These are phyloP conservation scores for Taiozyma sp. DNA, from an alignment of 1,139 yeast species.

Conservation along the genomic window DNA sequence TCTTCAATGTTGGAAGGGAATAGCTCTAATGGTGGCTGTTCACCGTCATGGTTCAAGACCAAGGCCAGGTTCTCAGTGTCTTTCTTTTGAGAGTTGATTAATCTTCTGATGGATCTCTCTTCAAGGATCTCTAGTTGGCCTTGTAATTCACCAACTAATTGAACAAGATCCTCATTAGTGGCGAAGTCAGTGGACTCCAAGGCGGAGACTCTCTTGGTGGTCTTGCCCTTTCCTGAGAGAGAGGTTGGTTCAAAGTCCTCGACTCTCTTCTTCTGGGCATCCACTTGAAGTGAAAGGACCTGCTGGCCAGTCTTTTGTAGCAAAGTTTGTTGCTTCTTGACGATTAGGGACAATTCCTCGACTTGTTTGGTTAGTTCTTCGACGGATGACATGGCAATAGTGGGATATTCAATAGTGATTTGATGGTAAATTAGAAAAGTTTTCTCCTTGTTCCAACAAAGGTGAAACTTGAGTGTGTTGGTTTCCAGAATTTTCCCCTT, in stretches of 20 bases:
- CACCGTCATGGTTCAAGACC: constrained; percentile 72
- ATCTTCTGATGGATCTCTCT: constrained; percentile 58
- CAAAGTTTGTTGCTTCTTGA: constrained; percentile 41
- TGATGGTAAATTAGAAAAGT: background rate
- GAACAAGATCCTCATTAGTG: constrained; percentile 79
- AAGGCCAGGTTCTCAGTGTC: constrained; percentile 43
- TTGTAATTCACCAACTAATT: constrained; percentile 83
- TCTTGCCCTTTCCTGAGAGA: constrained; percentile 9
- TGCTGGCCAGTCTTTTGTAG: constrained; percentile 74
- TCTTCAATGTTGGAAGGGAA: constrained; percentile 62
- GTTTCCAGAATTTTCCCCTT: background rate
- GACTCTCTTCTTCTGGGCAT: constrained; percentile 32
- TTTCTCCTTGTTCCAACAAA: too few species aligned
- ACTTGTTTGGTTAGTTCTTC: constrained; percentile 40
- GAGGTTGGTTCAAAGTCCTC: constrained; percentile 26
- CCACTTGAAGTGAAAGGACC: constrained; percentile 62
- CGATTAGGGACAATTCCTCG: constrained; percentile 42
- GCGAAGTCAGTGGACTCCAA: constrained; percentile 59
- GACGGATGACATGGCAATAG: constrained; percentile 14
- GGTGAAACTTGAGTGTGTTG: background rate
- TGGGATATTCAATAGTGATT: background rate
- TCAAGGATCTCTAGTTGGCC: constrained; percentile 75
- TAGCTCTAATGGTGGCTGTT: constrained; percentile 43
- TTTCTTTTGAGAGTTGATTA: constrained; percentile 42
- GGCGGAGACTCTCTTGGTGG: constrained; percentile 11